Base-by-base conservation (phyloP, 352 stramenopile genomes). In the Pythium vanterpoolii region DNA sequence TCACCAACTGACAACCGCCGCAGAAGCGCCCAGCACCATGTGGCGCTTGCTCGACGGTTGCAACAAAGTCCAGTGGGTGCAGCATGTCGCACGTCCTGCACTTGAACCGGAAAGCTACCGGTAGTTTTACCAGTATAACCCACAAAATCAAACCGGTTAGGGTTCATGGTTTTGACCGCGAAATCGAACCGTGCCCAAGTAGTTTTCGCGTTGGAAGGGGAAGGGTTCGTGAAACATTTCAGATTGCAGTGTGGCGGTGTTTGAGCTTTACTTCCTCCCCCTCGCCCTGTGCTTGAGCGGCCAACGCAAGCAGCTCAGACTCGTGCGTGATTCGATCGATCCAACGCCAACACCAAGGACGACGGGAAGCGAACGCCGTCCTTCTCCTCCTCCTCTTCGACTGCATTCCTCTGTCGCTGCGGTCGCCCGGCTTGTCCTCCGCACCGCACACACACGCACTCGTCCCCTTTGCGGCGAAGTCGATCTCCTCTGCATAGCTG, bases 61-160 rank as follows among this genome's bases (percentile, higher is more conserved):
- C 38, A 48, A 9, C 27, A n/a, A n/a, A n/a, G n/a, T n/a, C n/a
- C 34, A 16, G 1, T 49, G 42, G 26, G 16, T 40, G 18, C 43
- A 51, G 34, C 30, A n/a, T 18, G n/a, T 46, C n/a, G 10, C 55
- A 46, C 55, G 49, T n/a, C 50, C 56, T 63, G 36, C 51, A 42
- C 38, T 19, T 26, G 19, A 4, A 51, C 53, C 21, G 42, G 52
- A 45, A 24, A 19, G 16, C 8, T 36, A 61, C 54, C 54, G 54
- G 54, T 56, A 36, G 2, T 46, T 1, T 31, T 30, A 64, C 57
- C 51, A 34, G 50, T 60, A 39, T 49, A 44, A 30, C n/a, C 39
- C 31, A 45, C 31, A 36, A 36, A 36, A 42, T 49, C n/a, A n/a
- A 16, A 49, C 58, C 58, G 58, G 58, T 65, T 65, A 65, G 58